A percentile compares a stretch with the other conserved stretches of the same genome.
These are phyloP conservation scores for Zizania latifolia DNA, from an alignment of 176 grass and related monocot species.

Conservation along the genomic window DNA sequence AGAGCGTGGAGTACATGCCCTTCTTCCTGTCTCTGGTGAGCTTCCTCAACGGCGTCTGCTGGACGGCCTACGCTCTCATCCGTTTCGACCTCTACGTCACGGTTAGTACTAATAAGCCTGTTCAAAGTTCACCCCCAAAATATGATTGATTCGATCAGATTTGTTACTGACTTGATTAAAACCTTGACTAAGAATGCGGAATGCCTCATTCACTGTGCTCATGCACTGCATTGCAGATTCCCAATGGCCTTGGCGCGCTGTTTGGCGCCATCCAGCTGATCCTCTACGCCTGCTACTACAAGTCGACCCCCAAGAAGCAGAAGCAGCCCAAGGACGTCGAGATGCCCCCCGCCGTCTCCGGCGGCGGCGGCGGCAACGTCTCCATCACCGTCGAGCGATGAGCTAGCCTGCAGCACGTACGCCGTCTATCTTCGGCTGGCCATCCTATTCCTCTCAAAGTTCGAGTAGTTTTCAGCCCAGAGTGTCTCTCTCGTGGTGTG, in stretches of 20 bases:
- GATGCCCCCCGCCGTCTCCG: conserved; percentile 21
- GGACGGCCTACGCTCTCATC: conserved; percentile 72
- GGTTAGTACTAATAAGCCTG: no score
- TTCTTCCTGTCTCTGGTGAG: conserved; percentile 48
- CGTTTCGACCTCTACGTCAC: conserved; percentile 60
- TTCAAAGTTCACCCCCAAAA: no score
- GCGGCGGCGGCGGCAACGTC: not conserved
- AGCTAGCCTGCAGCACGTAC: not conserved
- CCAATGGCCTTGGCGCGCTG: conserved; percentile 50
- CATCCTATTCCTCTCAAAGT: not conserved
- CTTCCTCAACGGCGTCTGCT: conserved; percentile 60
- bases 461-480: not conserved
- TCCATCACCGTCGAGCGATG: conserved; percentile 35
- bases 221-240: no score
- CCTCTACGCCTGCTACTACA: conserved; percentile 61
- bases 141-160: no score
- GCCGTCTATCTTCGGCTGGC: no score
- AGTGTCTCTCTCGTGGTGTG: not conserved
- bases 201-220: no score
- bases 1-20: conserved; percentile 78
- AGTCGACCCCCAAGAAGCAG: conserved; percentile 29
- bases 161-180: no score
- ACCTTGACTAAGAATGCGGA: no score
- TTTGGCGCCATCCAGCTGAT: conserved; percentile 49
- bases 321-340: conserved; percentile 7